Percentiles rank a stretch among this genome's conserved stretches.
Evolutionary conservation across 2,329 filamentous ascomycete genomes (phyloP).

Genomic region (Alternaria infectoria): DNA sequence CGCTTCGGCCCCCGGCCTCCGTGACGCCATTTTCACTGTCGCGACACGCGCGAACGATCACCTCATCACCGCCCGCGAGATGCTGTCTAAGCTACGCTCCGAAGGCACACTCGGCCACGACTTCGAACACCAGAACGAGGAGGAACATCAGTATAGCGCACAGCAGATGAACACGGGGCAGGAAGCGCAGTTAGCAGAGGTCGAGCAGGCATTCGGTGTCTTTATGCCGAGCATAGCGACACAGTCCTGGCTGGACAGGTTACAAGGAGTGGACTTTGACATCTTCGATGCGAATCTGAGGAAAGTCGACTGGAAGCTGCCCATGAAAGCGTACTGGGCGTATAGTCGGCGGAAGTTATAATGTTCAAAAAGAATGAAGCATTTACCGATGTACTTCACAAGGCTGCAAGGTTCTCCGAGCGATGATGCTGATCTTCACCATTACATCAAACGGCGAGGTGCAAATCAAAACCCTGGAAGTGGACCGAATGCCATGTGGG

Average conservation of each 20-base stretch:
- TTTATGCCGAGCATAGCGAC: slow-evolving; percentile 82
- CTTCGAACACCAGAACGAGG: slow-evolving; percentile 85
- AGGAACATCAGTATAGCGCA: slow-evolving; percentile 63
- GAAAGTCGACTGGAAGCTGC: slow-evolving; percentile 79
- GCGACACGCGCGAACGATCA: slow-evolving; percentile 96
- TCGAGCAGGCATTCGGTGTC: slow-evolving; percentile 76
- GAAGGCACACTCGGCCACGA: slow-evolving; percentile 81
- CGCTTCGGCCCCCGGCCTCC: slow-evolving; percentile 76
- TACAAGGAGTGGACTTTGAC: slow-evolving; percentile 87
- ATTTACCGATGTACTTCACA: background rate
- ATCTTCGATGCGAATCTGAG: slow-evolving; percentile 70
- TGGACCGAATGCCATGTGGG: too few species aligned
- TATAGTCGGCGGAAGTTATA: slow-evolving; percentile 60
- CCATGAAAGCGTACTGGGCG: slow-evolving; percentile 75
- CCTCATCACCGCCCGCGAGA: slow-evolving; percentile 89
- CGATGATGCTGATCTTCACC: background rate
- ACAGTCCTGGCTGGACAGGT: slow-evolving; percentile 74
- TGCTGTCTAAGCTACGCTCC: slow-evolving; percentile 79
- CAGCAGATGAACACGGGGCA: slow-evolving; percentile 43
- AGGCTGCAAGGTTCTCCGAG: accelerated
- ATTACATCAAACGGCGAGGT: background rate
- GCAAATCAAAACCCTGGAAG: accelerated
- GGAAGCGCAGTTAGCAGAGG: slow-evolving; percentile 56
- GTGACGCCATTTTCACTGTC: slow-evolving; percentile 89
- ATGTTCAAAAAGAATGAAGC: background rate